Conservation (phyloP, 2,329 filamentous ascomycete genomes). For the Colletotrichum sp. region DNA sequence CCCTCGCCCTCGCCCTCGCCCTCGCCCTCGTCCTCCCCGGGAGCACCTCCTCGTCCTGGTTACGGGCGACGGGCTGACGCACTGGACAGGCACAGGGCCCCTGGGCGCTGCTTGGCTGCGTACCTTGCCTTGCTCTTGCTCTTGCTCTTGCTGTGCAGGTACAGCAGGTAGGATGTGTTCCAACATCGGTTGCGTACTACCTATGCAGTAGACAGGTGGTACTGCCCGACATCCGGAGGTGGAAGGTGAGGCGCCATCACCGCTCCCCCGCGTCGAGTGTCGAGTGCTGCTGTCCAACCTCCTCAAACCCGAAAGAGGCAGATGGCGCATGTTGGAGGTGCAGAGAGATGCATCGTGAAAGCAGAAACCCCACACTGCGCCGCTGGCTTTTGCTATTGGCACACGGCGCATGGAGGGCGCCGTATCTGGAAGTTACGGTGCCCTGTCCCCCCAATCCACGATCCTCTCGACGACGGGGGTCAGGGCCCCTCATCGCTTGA, state of each 20-base stretch:
- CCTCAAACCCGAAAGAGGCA: neutral
- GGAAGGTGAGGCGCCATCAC: neutral
- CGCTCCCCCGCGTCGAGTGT: neutral
- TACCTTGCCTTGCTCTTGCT: neutral
- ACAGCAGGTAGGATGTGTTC: neutral
- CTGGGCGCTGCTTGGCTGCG: neutral
- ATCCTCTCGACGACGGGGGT: neutral
- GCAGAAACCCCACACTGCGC: neutral
- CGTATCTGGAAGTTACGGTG: conserved; percentile 7
- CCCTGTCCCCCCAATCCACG: neutral
- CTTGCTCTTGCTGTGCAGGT: neutral
- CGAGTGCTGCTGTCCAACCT: neutral
- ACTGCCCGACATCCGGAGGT: neutral
- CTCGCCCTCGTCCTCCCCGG: neutral
- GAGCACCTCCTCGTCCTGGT: neutral
- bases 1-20: neutral
- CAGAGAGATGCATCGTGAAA: neutral
- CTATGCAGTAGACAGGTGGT: neutral
- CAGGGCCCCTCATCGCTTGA: neutral
- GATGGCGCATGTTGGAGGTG: neutral
- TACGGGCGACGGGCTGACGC: neutral
- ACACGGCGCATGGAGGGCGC: neutral
- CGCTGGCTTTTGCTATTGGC: conserved; percentile 7
- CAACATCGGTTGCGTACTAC: neutral
- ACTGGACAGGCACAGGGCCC: neutral